These are phyloP conservation scores for Ascochyta rabiei DNA, from an alignment of 2,329 filamentous ascomycete genomes.

Conservation along the genomic window DNA sequence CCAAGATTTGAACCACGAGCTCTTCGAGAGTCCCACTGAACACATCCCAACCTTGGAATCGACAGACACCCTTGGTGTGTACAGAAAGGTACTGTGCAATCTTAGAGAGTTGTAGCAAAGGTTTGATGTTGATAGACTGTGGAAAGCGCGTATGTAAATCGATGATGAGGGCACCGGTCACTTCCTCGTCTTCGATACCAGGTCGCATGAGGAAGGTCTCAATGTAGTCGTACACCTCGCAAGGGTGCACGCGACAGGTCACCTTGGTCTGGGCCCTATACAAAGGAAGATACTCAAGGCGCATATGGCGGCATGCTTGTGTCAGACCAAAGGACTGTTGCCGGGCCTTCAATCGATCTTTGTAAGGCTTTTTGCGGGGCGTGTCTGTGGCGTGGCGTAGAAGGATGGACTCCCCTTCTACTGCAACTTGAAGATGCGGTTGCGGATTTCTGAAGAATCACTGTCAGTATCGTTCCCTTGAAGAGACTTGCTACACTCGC, in stretches of 20 bases:
- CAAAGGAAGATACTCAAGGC: neutral
- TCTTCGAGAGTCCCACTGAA: neutral
- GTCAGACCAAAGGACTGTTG: neutral
- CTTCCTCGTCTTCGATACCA: neutral
- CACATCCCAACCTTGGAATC: neutral
- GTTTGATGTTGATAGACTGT: neutral
- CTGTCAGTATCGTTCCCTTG: neutral
- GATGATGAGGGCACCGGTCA: neutral
- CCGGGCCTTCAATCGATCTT: neutral
- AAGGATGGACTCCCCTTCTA: too few relatives aligned
- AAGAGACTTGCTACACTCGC: neutral
- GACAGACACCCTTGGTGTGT: neutral
- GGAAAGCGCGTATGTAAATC: neutral
- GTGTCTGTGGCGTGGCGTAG: too few relatives aligned
- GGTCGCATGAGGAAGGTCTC: neutral
- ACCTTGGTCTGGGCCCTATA: neutral
- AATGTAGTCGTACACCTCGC: neutral
- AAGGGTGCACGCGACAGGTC: neutral
- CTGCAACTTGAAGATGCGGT: neutral
- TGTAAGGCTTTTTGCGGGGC: too few relatives aligned
- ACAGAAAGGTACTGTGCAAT: neutral
- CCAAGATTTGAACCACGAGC: neutral
- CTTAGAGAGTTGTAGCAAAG: neutral
- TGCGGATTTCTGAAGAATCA: neutral
- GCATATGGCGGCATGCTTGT: neutral